These are phyloP conservation scores for Ustilago bromivora DNA, from an alignment of 1,284 basidiomycete genomes.

Conservation along the genomic window DNA sequence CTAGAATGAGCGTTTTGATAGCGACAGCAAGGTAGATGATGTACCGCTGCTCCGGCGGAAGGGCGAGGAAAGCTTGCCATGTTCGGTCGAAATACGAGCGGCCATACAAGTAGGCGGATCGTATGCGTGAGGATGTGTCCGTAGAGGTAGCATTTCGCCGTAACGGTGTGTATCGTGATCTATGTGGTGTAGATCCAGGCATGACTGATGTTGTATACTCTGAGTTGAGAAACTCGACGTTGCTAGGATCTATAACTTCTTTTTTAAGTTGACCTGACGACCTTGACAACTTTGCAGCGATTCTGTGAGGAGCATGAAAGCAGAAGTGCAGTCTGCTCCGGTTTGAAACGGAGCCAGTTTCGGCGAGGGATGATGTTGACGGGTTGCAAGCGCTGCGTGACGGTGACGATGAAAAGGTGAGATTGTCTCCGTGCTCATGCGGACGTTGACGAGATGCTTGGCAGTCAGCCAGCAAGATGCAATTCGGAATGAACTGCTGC, in stretches of 20 bases:
- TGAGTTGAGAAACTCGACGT: not conserved
- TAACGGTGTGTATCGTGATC: slow-evolving; percentile 17
- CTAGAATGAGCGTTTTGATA: slow-evolving; percentile 26
- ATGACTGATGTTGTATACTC: not conserved
- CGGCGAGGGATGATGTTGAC: not conserved
- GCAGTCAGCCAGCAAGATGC: slow-evolving; percentile 4
- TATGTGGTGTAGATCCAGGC: slow-evolving; percentile 22
- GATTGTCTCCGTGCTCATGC: not conserved
- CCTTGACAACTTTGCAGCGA: no score
- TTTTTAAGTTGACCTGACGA: no score
- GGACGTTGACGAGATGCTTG: not conserved
- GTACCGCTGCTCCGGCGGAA: slow-evolving; percentile 33
- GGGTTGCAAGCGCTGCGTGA: not conserved
- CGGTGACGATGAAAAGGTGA: not conserved
- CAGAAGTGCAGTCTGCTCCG: not conserved
- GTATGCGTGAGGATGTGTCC: slow-evolving; percentile 5
- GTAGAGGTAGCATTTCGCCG: slow-evolving; percentile 18
- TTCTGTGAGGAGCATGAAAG: no score
- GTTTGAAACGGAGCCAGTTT: not conserved
- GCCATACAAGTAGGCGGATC: slow-evolving; percentile 8
- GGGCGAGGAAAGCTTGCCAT: slow-evolving; percentile 21
- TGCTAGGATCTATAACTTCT: no score
- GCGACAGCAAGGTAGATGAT: slow-evolving; percentile 31
- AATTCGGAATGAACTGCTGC: not conserved
- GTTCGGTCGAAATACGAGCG: slow-evolving; percentile 26